phyloP scores from a whole-genome alignment of 1,284 basidiomycete genomes.

The Wolfiporia cocos region DNA sequence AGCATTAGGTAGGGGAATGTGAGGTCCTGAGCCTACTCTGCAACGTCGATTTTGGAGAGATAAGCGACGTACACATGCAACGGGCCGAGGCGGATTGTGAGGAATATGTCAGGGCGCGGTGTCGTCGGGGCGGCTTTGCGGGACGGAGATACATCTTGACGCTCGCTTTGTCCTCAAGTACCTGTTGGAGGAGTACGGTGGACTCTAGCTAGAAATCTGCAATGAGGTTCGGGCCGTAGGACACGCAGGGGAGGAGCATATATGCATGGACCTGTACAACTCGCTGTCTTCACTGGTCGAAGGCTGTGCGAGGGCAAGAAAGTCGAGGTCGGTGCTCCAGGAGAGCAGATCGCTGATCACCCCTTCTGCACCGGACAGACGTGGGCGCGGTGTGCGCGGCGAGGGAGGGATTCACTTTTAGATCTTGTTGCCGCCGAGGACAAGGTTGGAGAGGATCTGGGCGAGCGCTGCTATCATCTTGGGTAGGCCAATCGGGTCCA shows the following conservation, averaged over 20 bases:
- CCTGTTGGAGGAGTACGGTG: conserved; percentile 59
- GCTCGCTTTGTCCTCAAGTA: conserved; percentile 55
- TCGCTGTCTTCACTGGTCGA: conserved; percentile 64
- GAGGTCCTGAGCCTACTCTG: conserved; percentile 50
- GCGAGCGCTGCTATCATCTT: conserved; percentile 68
- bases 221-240: conserved; percentile 63
- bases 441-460: conserved; percentile 77
- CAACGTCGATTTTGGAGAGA: conserved; percentile 47
- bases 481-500: conserved; percentile 46
- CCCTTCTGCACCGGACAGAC: conserved; percentile 55
- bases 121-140: too few species aligned
- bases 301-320: conserved; percentile 69
- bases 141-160: too few species aligned
- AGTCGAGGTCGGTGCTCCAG: conserved; percentile 69
- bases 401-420: conserved; percentile 45
- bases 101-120: too few species aligned
- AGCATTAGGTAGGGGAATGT: conserved; percentile 62
- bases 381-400: conserved; percentile 4
- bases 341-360: conserved; percentile 72
- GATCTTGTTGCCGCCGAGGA: conserved; percentile 76
- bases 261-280: conserved; percentile 65
- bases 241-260: conserved; percentile 31
- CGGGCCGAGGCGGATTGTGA: conserved; percentile 50
- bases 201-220: conserved; percentile 70
- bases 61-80: conserved; percentile 60